These are phyloP conservation scores for Alternaria conjuncta DNA, from an alignment of 2,329 filamentous ascomycete species.

Conservation along the genomic window DNA sequence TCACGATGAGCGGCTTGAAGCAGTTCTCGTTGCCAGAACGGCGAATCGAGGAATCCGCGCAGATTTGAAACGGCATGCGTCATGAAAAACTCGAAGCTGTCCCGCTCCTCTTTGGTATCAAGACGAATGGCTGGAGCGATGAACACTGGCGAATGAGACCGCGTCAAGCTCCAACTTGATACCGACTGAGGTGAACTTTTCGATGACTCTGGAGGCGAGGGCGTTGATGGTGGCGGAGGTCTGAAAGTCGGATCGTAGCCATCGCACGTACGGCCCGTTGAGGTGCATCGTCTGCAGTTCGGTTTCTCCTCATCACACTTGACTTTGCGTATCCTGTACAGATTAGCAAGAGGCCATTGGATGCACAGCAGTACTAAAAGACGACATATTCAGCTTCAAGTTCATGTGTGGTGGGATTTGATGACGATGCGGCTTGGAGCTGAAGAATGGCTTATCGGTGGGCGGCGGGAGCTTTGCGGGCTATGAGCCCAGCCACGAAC, in stretches of 20 bases:
- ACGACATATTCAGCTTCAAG: not conserved
- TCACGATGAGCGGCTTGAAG: slow-evolving; percentile 41
- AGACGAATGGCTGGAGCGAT: slow-evolving; percentile 26
- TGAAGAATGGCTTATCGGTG: not conserved
- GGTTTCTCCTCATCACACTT: slow-evolving; percentile 46
- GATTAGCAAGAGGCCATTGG: not conserved
- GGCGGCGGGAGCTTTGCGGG: not conserved
- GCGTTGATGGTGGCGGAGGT: not conserved
- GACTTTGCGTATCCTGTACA: slow-evolving; percentile 37
- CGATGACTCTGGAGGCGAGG: slow-evolving; percentile 1
- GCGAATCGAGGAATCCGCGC: slow-evolving; percentile 36
- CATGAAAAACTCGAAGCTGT: slow-evolving; percentile 42
- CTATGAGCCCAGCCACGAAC: not conserved
- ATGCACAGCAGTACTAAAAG: not conserved
- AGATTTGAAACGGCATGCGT: slow-evolving; percentile 32
- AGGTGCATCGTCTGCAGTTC: slow-evolving; percentile 36
- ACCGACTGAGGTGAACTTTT: not conserved
- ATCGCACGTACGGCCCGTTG: slow-evolving; percentile 43
- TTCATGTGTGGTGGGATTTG: not conserved
- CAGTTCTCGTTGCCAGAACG: slow-evolving; percentile 42
- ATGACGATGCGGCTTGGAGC: not conserved
- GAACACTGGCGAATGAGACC: slow-evolving; percentile 13
- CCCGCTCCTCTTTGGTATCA: slow-evolving; percentile 28
- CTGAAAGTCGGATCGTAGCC: slow-evolving; percentile 30
- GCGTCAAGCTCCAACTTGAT: slow-evolving; percentile 1